A percentile compares a stretch with the other conserved stretches of the same genome.
Evolutionary conservation across 2,329 filamentous ascomycete genomes (phyloP).

Genomic region (Cladosporium colombiae): DNA sequence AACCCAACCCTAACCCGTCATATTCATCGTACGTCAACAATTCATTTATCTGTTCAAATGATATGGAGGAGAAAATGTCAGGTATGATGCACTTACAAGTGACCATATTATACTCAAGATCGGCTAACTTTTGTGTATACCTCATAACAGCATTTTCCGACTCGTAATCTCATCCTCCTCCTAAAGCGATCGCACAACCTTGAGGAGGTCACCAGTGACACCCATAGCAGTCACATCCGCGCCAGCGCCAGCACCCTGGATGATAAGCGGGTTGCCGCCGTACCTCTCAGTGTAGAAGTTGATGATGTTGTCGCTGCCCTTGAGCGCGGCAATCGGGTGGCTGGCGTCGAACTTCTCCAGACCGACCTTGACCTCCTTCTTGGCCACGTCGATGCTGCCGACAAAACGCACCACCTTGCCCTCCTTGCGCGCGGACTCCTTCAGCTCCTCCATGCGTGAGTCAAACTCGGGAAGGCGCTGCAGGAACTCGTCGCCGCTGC

Average conservation of each 20-base stretch:
- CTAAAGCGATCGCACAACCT: constrained; percentile 72
- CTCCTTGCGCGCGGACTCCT: constrained; percentile 78
- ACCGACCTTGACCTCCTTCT: constrained; percentile 83
- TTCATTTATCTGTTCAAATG: no score
- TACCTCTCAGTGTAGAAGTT: constrained; percentile 98
- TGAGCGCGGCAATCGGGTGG: constrained; percentile 88
- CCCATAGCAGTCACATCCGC: constrained; percentile 98
- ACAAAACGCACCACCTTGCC: constrained; percentile 95
- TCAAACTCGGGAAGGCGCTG: constrained; percentile 79
- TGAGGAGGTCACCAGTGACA: constrained; percentile 88
- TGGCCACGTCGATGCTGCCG: constrained; percentile 84
- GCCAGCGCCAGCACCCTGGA: constrained; percentile 89
- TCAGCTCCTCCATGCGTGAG: constrained; percentile 82
- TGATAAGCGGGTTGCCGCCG: constrained; percentile 83
- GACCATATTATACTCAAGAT: not conserved
- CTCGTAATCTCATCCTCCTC: constrained; percentile 11
- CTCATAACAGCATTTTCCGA: not conserved
- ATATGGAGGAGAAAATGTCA: no score
- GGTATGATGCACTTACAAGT: no score
- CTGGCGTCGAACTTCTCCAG: constrained; percentile 80
- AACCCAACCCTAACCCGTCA: no score
- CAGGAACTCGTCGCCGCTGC: constrained; percentile 84
- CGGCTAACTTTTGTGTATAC: not conserved
- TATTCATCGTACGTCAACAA: no score
- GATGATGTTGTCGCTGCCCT: constrained; percentile 98